Evolutionary conservation across 169 alveolate genomes (phyloP).

Genomic region (Cryptosporidium canis): DNA sequence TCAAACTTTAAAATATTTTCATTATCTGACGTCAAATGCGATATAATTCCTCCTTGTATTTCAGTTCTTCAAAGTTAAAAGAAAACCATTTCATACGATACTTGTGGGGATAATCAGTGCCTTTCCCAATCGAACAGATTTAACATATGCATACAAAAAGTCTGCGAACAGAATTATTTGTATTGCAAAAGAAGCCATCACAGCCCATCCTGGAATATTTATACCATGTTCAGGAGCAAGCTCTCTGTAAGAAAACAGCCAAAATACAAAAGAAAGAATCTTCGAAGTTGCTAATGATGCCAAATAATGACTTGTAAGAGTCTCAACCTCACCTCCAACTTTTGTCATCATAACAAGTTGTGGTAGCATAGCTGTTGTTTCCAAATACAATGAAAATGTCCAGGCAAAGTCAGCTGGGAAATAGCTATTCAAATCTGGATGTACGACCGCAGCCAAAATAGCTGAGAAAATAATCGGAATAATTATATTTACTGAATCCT

Average conservation of each 20-base stretch:
- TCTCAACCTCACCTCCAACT: slow-evolving; percentile 81
- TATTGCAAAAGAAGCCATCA: slow-evolving; percentile 74
- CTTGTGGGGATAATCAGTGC: slow-evolving; percentile 73
- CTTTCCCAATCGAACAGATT: slow-evolving; percentile 76
- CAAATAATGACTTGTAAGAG: slow-evolving; percentile 79
- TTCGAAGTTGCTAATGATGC: slow-evolving; percentile 77
- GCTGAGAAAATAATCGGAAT: slow-evolving; percentile 75
- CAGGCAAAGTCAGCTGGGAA: slow-evolving; percentile 79
- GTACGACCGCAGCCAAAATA: slow-evolving; percentile 74
- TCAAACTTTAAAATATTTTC: not conserved
- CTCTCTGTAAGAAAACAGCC: slow-evolving; percentile 81
- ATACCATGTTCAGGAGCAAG: slow-evolving; percentile 70
- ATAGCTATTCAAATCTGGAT: slow-evolving; percentile 78
- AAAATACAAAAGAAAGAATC: slow-evolving; percentile 77
- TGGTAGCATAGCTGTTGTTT: slow-evolving; percentile 80
- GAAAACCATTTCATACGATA: slow-evolving; percentile 27
- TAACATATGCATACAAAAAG: slow-evolving; percentile 77
- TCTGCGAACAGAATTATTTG: slow-evolving; percentile 77
- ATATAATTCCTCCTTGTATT: not conserved
- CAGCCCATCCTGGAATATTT: slow-evolving; percentile 78
- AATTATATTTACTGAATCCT: slow-evolving; percentile 73
- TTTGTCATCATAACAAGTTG: slow-evolving; percentile 78
- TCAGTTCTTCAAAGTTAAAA: not conserved
- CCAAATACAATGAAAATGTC: slow-evolving; percentile 82
- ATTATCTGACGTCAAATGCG: not conserved